Evolutionary conservation across 108 stramenopile species (phyloP), one percentile per base, ranked within the genome.

Genomic region (Cyclotella sp.): DNA sequence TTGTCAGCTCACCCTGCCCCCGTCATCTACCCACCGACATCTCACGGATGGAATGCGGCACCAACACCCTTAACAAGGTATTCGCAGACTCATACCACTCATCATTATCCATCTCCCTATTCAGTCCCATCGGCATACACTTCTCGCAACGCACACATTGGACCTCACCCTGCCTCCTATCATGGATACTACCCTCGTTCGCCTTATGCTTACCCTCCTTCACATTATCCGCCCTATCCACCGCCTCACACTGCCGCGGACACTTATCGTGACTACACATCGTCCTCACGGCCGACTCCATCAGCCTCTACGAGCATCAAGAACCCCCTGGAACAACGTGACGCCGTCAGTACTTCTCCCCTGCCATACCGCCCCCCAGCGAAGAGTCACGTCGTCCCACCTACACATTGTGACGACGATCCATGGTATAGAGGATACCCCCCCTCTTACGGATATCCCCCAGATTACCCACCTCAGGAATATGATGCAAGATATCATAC

Each of bases 121-220:
- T 28, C 49, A 30, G 52, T 28, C 30, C 75, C 45, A 18, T 49
- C 41, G 30, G 21, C 55, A 11, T 22, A 46, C 43, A 55, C 63
- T 66, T 43, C 53, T 68, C 55, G n/a, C n/a, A n/a, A n/a, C n/a
- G n/a, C n/a, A n/a, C n/a, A n/a, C n/a, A n/a, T n/a, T n/a, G n/a
- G 39, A 29, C 63, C 52, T 30, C 64, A 54, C 43, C 44, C 64
- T 18, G 21, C 21, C 13, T 52, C 24, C 22, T 29, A 22, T 40
- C 66, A 24, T 60, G 49, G 52, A 47, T 18, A 11, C 57, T n/a
- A 44, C 30, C 42, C 64, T 40, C 61, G 34, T 6, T 34, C 73
- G 40, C 60, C 58, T 5, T 65, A 63, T 59, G 29, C 71, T 8
- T 40, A 69, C 30, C 62, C 68, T 29, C 61, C 47, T 8, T 65